Evolutionary conservation across 345 rosid species (phyloP).

Genomic region (Carallia pectinifolia): DNA sequence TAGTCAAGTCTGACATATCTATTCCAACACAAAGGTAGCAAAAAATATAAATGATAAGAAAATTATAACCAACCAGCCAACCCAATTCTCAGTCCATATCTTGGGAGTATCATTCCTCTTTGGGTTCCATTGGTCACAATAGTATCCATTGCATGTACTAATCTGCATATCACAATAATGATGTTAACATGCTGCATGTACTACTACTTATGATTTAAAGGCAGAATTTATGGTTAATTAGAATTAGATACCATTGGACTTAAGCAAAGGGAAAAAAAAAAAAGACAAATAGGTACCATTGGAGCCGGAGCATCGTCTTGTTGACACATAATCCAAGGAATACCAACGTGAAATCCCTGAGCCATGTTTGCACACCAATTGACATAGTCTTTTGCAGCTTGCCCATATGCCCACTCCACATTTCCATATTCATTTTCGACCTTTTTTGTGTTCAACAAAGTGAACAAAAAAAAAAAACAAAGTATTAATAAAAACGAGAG

Average conservation of each 20-base stretch:
- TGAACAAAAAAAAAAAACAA: background rate
- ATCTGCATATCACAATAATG: constrained; percentile 1
- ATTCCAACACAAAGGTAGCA: background rate
- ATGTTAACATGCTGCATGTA: too few species aligned
- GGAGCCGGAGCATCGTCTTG: constrained; percentile 44
- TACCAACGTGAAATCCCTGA: constrained; percentile 33
- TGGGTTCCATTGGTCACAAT: constrained; percentile 19
- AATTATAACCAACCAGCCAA: constrained; percentile 14
- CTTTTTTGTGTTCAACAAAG: background rate
- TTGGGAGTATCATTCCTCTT: constrained; percentile 1
- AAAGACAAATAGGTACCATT: constrained; percentile 1
- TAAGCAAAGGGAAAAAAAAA: too few species aligned
- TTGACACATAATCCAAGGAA: constrained; percentile 66
- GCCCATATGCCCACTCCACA: constrained; percentile 13
- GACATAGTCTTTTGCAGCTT: constrained; percentile 8
- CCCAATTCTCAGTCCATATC: constrained; percentile 28
- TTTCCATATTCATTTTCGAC: constrained; percentile 28
- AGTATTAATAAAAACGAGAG: too few species aligned
- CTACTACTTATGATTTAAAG: background rate
- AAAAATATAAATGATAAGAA: background rate
- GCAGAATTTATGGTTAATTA: background rate
- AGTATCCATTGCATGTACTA: constrained; percentile 18
- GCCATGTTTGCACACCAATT: constrained; percentile 43
- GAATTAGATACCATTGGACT: too few species aligned
- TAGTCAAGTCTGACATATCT: background rate